A percentile compares a stretch with the other conserved stretches of the same genome.
Conservation (phyloP, 2,329 filamentous ascomycete species). For the Chrysoporthe puriensis region DNA sequence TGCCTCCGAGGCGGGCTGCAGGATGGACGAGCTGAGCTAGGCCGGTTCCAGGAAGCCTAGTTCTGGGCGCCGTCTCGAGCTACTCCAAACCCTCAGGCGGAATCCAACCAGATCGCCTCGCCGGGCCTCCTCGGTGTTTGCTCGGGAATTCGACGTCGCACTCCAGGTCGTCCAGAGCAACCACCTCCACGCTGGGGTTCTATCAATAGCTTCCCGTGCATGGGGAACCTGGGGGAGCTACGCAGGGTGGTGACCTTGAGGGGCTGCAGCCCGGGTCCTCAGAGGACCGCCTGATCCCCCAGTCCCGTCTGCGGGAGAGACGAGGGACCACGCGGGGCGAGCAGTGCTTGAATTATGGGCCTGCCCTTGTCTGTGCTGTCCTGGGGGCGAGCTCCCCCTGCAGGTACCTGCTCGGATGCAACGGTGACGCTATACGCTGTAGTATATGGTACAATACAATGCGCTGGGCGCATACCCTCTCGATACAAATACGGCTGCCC, state of each 20-base stretch:
- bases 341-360: constrained; percentile 19
- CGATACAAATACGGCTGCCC: too few relatives aligned
- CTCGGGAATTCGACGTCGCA: constrained; percentile 12
- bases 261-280: background rate
- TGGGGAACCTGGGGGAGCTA: background rate
- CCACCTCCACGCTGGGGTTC: background rate
- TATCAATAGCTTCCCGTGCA: background rate
- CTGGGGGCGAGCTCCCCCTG: background rate
- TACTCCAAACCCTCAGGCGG: background rate
- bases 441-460: background rate
- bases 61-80: constrained; percentile 1
- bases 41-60: constrained; percentile 13
- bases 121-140: constrained; percentile 14
- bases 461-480: background rate
- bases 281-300: background rate
- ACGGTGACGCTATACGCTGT: constrained; percentile 21
- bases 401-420: constrained; percentile 2
- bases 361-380: background rate
- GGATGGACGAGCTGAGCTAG: constrained; percentile 4
- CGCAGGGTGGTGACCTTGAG: background rate
- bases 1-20: background rate
- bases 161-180: too few relatives aligned
- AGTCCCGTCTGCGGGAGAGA: background rate
- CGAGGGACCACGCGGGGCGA: background rate
- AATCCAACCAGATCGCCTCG: constrained; percentile 21